Percentiles rank a stretch among this genome's conserved stretches.
These are phyloP conservation scores for Geranomyces michiganensis DNA, from an alignment of 192 early-diverging fungal genomes.

Conservation along the genomic window DNA sequence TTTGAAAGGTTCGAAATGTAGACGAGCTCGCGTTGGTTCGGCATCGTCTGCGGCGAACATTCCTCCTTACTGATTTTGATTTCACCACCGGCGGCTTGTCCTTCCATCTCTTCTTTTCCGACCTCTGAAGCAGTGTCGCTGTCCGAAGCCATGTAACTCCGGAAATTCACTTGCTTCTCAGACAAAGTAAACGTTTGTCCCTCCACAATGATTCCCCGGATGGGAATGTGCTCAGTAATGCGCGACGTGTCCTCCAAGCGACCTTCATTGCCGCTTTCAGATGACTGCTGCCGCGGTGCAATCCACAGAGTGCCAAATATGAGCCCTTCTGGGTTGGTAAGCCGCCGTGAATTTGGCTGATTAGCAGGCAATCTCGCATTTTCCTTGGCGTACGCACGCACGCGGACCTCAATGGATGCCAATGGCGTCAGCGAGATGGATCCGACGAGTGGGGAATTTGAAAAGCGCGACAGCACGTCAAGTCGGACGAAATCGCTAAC, in stretches of 20 bases:
- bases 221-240: conserved; percentile 66
- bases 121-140: conserved; percentile 54
- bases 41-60: background rate
- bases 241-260: conserved; percentile 11
- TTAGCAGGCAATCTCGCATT: conserved; percentile 57
- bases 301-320: conserved; percentile 72
- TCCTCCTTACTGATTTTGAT: conserved; percentile 9
- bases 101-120: conserved; percentile 11
- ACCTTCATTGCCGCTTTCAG: conserved; percentile 24
- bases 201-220: conserved; percentile 68
- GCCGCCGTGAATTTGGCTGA: conserved; percentile 45
- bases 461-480: conserved; percentile 77
- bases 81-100: background rate
- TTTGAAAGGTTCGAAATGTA: conserved; percentile 67
- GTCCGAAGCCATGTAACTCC: conserved; percentile 58
- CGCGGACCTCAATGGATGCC: conserved; percentile 68
- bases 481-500: conserved; percentile 64
- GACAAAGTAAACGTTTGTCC: conserved; percentile 71
- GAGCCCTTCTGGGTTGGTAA: conserved; percentile 65
- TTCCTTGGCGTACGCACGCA: conserved; percentile 69
- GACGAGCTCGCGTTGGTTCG: conserved; percentile 50
- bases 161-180: conserved; percentile 71
- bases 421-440: conserved; percentile 66
- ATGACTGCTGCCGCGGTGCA: conserved; percentile 50
- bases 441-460: conserved; percentile 77